phyloP scores from a whole-genome alignment of 176 grass and related monocot genomes.

The Raddia guianensis region DNA sequence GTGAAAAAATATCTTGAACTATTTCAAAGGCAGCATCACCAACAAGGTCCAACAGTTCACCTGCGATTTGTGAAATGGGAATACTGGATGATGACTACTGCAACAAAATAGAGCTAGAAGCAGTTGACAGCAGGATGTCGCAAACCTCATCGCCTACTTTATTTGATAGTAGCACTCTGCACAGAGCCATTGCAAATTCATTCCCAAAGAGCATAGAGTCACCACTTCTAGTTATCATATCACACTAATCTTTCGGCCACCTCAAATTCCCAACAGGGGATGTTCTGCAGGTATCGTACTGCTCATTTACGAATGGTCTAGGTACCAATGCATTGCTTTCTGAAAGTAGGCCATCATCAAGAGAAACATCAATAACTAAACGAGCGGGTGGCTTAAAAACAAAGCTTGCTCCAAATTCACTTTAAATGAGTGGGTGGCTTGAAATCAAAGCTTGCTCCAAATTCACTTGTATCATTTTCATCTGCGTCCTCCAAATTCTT shows the following conservation, averaged over 20 bases:
- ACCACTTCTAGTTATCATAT: slow-evolving; percentile 63
- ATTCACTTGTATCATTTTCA: slow-evolving; percentile 54
- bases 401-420: slow-evolving; percentile 83
- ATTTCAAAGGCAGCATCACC: slow-evolving; percentile 87
- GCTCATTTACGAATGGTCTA: slow-evolving; percentile 36
- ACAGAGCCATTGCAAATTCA: slow-evolving; percentile 91
- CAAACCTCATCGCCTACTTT: slow-evolving; percentile 88
- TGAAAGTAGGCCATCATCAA: slow-evolving; percentile 45
- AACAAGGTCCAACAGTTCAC: slow-evolving; percentile 89
- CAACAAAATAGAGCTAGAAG: slow-evolving; percentile 19
- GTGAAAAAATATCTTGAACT: slow-evolving; percentile 78
- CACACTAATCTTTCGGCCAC: slow-evolving; percentile 81
- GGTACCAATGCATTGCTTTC: slow-evolving; percentile 34
- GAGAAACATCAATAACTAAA: slow-evolving; percentile 73
- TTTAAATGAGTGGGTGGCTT: too few relatives aligned
- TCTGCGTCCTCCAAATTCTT: slow-evolving; percentile 27
- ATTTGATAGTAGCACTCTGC: slow-evolving; percentile 75
- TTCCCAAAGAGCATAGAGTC: slow-evolving; percentile 79
- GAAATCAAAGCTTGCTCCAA: too few relatives aligned
- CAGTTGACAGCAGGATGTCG: slow-evolving; percentile 21
- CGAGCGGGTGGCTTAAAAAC: slow-evolving; percentile 76
- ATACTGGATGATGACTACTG: slow-evolving; percentile 39
- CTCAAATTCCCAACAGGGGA: slow-evolving; percentile 68
- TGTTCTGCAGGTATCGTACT: slow-evolving; percentile 40
- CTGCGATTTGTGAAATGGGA: slow-evolving; percentile 65